Conservation (phyloP, 2,329 filamentous ascomycete genomes). For the Tympanopsis confertula region DNA sequence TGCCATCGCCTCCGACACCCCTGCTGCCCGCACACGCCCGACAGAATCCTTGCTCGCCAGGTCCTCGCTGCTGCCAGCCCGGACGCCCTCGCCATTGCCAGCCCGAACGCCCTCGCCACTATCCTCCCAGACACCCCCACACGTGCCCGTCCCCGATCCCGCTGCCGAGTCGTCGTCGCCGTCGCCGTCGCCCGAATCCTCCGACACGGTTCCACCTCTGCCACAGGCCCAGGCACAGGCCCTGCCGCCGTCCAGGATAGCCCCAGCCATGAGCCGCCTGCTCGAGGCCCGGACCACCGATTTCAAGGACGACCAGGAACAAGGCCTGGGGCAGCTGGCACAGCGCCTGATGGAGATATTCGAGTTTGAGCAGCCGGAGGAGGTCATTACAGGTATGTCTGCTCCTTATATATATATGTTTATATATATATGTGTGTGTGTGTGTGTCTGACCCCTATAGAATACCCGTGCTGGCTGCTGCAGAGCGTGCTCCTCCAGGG, state of each 20-base stretch:
- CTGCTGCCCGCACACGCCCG: slow-evolving; percentile 16
- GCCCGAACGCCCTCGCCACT: neutral
- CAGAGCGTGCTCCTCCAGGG: slow-evolving; percentile 87
- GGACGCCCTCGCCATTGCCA: neutral
- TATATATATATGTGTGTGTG: neutral
- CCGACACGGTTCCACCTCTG: slow-evolving; percentile 12
- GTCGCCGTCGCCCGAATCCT: slow-evolving; percentile 7
- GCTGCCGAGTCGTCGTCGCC: neutral
- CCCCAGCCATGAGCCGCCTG: slow-evolving; percentile 69
- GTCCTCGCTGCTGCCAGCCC: neutral
- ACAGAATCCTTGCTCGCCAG: no score
- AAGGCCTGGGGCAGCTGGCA: slow-evolving; percentile 47
- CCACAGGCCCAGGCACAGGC: slow-evolving; percentile 6
- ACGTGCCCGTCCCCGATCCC: no score
- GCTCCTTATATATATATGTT: slow-evolving; percentile 4
- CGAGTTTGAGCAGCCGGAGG: slow-evolving; percentile 68
- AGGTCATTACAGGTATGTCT: slow-evolving; percentile 61
- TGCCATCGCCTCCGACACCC: slow-evolving; percentile 23
- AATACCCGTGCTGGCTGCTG: slow-evolving; percentile 87
- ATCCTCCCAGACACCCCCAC: neutral
- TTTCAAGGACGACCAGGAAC: slow-evolving; percentile 16
- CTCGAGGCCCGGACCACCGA: slow-evolving; percentile 51
- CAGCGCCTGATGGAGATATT: slow-evolving; percentile 74
- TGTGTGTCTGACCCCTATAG: slow-evolving; percentile 23
- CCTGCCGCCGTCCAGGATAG: slow-evolving; percentile 33